Evolutionary conservation across 2,329 filamentous ascomycete genomes (phyloP).

Genomic region (Cordyceps javanica): DNA sequence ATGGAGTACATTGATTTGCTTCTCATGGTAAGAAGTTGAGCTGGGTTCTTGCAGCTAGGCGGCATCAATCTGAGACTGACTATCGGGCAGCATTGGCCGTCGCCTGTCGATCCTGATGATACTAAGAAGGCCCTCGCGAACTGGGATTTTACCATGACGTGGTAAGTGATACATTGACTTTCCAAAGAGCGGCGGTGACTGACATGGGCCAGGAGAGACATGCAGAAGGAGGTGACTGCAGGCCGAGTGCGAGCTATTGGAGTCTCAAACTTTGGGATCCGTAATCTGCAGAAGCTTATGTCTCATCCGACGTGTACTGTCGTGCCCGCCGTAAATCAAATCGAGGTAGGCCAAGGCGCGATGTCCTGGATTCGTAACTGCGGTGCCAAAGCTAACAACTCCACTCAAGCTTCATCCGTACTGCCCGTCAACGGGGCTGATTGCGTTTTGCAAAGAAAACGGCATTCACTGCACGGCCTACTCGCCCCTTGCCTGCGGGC

Average conservation of each 20-base stretch:
- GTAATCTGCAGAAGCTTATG: conserved; percentile 71
- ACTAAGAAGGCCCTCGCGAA: neutral
- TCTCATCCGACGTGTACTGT: conserved; percentile 40
- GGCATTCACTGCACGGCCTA: conserved; percentile 3
- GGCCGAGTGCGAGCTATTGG: conserved; percentile 76
- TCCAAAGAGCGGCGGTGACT: neutral
- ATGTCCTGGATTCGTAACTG: neutral
- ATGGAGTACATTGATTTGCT: conserved; percentile 6
- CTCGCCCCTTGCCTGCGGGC: neutral
- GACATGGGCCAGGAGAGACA: conserved; percentile 30
- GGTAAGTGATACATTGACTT: neutral
- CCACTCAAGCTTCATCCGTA: conserved; percentile 1
- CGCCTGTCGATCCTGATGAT: neutral
- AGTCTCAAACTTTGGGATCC: conserved; percentile 80
- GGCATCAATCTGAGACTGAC: neutral
- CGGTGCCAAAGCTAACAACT: neutral
- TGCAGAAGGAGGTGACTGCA: conserved; percentile 62
- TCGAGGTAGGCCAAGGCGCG: neutral
- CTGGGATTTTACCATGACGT: conserved; percentile 8
- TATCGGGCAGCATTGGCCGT: conserved; percentile 2
- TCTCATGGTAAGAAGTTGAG: neutral
- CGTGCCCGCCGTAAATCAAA: neutral
- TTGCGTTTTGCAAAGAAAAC: neutral
- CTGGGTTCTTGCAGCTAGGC: neutral
- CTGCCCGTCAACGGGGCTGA: neutral